Evolutionary conservation across 192 early-diverging fungal species (phyloP), one percentile per base, ranked within the genome.

Genomic region (Coemansia sp.): DNA sequence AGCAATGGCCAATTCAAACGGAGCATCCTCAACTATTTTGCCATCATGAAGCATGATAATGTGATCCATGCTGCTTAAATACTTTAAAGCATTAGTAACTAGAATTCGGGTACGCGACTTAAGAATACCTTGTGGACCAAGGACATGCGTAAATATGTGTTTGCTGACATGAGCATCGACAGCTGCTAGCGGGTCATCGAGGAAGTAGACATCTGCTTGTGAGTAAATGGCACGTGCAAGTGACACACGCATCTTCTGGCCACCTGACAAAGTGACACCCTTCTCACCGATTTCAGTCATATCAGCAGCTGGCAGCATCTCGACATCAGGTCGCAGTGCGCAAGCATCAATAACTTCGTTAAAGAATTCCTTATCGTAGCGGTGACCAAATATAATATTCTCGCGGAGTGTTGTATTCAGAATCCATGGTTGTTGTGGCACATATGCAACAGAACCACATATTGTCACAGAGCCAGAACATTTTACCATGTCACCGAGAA

Each of bases 401-500:
- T 46, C 14, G 11, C 39, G 39, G 3, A 46, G 39, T 3, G 39
- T 46, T 46, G 75, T 89, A 68, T 99, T 99, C 88, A 95, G 91
- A 50, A 99, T 92, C 95, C 96, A 99, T 2, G 97, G 87, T 65
- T 86, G 82, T 61, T 90, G 85, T 2, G 83, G 65, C 5, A 83
- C 85, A 57, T 87, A 91, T 5, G 89, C 87, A 33, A 89, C 74
- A 5, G 67, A 66, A 2, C 93, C 94, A 31, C 88, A 84, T 9
- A 97, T 61, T 20, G 68, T 74, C 4, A 94, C 91, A 8, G 85
- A 74, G 30, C 92, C 93, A n/a, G 39, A 0, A 17, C 54, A 55
- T 11, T 83, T 59, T 54, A 83, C 85, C 90, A 95, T 96, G 75
- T 98, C 96, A 24, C 94, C 94, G 6, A 97, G 77, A 14, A 96